Conservation (phyloP, 1,284 basidiomycete species). For the Pulveroboletus sp. region DNA sequence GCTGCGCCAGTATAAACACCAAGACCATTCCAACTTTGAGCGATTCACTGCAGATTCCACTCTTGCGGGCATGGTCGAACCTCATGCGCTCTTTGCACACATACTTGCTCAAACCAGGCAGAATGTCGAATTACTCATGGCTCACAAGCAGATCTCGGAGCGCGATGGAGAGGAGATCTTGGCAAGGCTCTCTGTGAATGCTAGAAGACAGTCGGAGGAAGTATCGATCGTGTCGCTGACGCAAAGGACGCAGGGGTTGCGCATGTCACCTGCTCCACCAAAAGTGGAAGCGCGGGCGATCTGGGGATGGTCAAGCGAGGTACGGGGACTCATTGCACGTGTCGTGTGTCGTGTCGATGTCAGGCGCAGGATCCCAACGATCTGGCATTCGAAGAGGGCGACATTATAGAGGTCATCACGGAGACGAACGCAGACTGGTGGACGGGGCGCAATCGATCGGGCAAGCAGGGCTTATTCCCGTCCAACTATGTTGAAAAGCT, state of each 20-base stretch:
- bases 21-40: neutral
- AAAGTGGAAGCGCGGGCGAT: slow-evolving; percentile 35
- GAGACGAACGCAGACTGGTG: slow-evolving; percentile 46
- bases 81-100: slow-evolving; percentile 35
- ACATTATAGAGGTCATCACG: slow-evolving; percentile 39
- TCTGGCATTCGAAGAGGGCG: slow-evolving; percentile 36
- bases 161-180: slow-evolving; percentile 57
- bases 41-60: neutral
- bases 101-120: slow-evolving; percentile 65
- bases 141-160: slow-evolving; percentile 58
- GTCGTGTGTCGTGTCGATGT: slow-evolving; percentile 14
- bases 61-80: slow-evolving; percentile 25
- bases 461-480: slow-evolving; percentile 58
- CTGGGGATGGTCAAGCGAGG: slow-evolving; percentile 36
- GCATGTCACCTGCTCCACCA: slow-evolving; percentile 25
- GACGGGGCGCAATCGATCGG: slow-evolving; percentile 39
- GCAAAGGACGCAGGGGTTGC: slow-evolving; percentile 27
- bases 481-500: slow-evolving; percentile 58
- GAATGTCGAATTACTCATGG: slow-evolving; percentile 65
- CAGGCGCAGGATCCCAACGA: slow-evolving; percentile 51
- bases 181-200: slow-evolving; percentile 46
- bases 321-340: slow-evolving; percentile 12
- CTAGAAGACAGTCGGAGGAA: slow-evolving; percentile 4
- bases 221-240: slow-evolving; percentile 28
- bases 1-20: slow-evolving; percentile 22